A percentile compares a stretch with the other conserved stretches of the same genome.
Evolutionary conservation across 345 rosid species (phyloP).

Genomic region (Pelargonium nanum): DNA sequence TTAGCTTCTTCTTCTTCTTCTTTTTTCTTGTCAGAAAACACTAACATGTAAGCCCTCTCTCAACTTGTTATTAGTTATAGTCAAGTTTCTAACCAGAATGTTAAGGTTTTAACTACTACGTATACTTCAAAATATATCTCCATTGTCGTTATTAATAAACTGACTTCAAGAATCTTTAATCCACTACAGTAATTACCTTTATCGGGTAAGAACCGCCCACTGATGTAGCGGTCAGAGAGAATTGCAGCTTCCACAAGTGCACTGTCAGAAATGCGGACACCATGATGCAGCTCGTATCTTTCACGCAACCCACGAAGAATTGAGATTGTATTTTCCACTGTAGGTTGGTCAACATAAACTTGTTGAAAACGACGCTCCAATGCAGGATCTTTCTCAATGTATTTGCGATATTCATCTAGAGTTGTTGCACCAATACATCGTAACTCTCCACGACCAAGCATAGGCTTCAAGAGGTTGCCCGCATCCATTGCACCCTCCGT

Average conservation of each 20-base stretch:
- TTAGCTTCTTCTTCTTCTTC: too few species aligned
- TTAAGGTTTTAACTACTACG: too few species aligned
- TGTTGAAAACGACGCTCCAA: slow-evolving; percentile 99
- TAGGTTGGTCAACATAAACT: slow-evolving; percentile 92
- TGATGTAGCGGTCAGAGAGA: slow-evolving; percentile 92
- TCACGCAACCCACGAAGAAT: slow-evolving; percentile 93
- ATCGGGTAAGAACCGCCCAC: slow-evolving; percentile 95
- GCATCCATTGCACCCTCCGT: slow-evolving; percentile 99
- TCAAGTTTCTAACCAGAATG: too few species aligned
- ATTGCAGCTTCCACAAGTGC: slow-evolving; percentile 98
- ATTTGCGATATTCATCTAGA: slow-evolving; percentile 87
- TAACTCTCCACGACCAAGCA: slow-evolving; percentile 97
- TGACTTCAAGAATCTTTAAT: neutral
- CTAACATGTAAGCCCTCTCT: too few species aligned
- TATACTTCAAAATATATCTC: too few species aligned
- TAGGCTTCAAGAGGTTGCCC: slow-evolving; percentile 92
- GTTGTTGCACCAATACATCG: slow-evolving; percentile 98
- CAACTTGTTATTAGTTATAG: too few species aligned
- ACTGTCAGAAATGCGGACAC: slow-evolving; percentile 93
- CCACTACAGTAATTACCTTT: slow-evolving; percentile 46
- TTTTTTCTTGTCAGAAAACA: too few species aligned
- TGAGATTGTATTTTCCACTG: slow-evolving; percentile 86
- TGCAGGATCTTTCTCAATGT: slow-evolving; percentile 98
- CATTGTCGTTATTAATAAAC: too few species aligned
- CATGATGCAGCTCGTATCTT: slow-evolving; percentile 97